A percentile compares a stretch with the other conserved stretches of the same genome.
Evolutionary conservation across 2,329 filamentous ascomycete genomes (phyloP).

Genomic region (Penicillium sp.): DNA sequence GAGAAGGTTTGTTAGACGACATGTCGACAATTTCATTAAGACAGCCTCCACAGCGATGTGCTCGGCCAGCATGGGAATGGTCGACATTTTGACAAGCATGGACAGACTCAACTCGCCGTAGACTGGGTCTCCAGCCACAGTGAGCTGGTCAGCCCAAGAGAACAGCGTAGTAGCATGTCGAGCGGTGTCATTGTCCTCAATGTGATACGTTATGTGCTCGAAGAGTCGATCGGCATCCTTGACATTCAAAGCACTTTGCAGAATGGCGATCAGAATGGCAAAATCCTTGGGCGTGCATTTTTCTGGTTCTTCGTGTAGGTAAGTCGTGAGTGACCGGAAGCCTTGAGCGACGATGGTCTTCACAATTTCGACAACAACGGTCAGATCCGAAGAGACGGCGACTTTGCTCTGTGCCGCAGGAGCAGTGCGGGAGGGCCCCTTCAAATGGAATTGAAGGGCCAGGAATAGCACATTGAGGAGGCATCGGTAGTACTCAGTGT

Average conservation of each 20-base stretch:
- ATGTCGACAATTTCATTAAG: slow-evolving; percentile 74
- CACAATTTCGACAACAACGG: slow-evolving; percentile 75
- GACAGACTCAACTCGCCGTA: slow-evolving; percentile 91
- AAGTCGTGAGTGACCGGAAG: slow-evolving; percentile 76
- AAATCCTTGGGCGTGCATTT: slow-evolving; percentile 76
- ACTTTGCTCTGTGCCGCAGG: slow-evolving; percentile 38
- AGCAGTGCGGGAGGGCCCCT: slow-evolving; percentile 33
- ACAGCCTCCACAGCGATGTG: slow-evolving; percentile 86
- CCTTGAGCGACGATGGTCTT: slow-evolving; percentile 77
- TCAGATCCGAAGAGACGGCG: slow-evolving; percentile 45
- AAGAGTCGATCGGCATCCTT: slow-evolving; percentile 73
- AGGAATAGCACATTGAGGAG: slow-evolving; percentile 85
- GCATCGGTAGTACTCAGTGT: slow-evolving; percentile 74
- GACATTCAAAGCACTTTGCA: slow-evolving; percentile 80
- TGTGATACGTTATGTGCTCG: slow-evolving; percentile 68
- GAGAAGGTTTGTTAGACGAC: slow-evolving; percentile 76
- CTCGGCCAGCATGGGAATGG: slow-evolving; percentile 77
- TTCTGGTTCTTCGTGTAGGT: slow-evolving; percentile 73
- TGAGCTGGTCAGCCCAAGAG: slow-evolving; percentile 87
- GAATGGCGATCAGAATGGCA: slow-evolving; percentile 79
- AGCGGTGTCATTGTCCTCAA: slow-evolving; percentile 66
- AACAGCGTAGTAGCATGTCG: slow-evolving; percentile 85
- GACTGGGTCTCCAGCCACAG: slow-evolving; percentile 76
- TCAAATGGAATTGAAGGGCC: slow-evolving; percentile 60
- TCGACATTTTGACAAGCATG: slow-evolving; percentile 85